Evolutionary conservation across 1,284 basidiomycete genomes (phyloP), one percentile per base, ranked within the genome.

Genomic region (Marasmius fiardii): DNA sequence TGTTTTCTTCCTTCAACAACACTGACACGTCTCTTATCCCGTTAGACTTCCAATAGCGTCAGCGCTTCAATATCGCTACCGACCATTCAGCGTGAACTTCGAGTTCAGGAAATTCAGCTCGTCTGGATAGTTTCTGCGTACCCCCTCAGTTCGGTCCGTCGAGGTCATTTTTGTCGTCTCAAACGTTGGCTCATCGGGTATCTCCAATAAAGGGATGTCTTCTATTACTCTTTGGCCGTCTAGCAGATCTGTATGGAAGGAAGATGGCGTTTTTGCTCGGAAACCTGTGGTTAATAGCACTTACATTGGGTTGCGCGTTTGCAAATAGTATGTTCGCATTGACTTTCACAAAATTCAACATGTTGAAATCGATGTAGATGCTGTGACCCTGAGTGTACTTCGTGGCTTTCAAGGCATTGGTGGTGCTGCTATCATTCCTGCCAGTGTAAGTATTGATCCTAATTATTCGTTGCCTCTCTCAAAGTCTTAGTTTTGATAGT

Each of bases 381-480:
- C 77, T 6, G 68, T 81, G 21, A 77, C 80, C 0, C 69, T 92
- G 21, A 80, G 83, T 60, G 65, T 90, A n/a, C 72, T 91, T 16
- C 77, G 88, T 51, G 89, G 75, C 0, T 67, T 90, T n/a, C 87
- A 90, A 63, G 90, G 89, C 1, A 68, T 89, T 41, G 89, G 88
- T 0, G 75, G 77, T 0, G 86, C 89, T 0, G 86, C 87, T 0
- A 77, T 79, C 6, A 79, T 90, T 12, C 90, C 89, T 4, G 80
- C 88, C n/a, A 78, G 81, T 16, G 86, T 89, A 60, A 63, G 83
- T 74, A 20, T 10, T n/a, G 20, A 21, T 44, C 20, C 20, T 24
- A 47, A 37, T 11, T 31, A 10, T 43, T 44, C 43, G 10, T 44
- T 52, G 16, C 8, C 7, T n/a, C 16, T 53, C 48, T 26, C 16